These are phyloP conservation scores for Penicillium lagena DNA, from an alignment of 495 filamentous ascomycete species.

Conservation along the genomic window DNA sequence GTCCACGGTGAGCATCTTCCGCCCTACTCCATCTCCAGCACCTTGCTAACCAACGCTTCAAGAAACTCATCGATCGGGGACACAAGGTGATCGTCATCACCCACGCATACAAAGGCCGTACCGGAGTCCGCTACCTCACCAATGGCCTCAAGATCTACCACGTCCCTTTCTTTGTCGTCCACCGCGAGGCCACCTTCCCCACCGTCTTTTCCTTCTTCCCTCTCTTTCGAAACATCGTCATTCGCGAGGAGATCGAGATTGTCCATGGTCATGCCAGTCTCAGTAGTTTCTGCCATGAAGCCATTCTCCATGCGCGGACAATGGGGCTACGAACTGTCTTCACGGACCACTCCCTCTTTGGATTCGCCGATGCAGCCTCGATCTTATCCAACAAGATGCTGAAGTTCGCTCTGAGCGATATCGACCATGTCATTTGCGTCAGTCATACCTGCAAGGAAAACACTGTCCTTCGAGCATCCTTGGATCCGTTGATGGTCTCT, in stretches of 20 bases:
- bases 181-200: slow-evolving; percentile 89
- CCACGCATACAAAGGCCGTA: slow-evolving; percentile 88
- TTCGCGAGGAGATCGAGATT: slow-evolving; percentile 91
- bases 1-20: slow-evolving; percentile 49
- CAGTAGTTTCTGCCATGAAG: slow-evolving; percentile 89
- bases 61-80: slow-evolving; percentile 91
- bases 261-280: slow-evolving; percentile 93
- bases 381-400: slow-evolving; percentile 95
- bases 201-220: slow-evolving; percentile 99
- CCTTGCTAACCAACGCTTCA: background rate
- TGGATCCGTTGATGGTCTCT: slow-evolving; percentile 94
- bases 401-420: slow-evolving; percentile 93
- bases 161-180: slow-evolving; percentile 91
- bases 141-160: slow-evolving; percentile 98
- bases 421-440: slow-evolving; percentile 97
- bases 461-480: slow-evolving; percentile 86
- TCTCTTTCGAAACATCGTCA: slow-evolving; percentile 88
- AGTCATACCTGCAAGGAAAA: slow-evolving; percentile 99
- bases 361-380: slow-evolving; percentile 92
- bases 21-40: background rate
- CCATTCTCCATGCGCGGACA: slow-evolving; percentile 88
- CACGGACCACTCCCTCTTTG: slow-evolving; percentile 96
- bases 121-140: slow-evolving; percentile 92
- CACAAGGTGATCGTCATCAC: slow-evolving; percentile 98
- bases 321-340: slow-evolving; percentile 96